Evolutionary conservation across 192 early-diverging fungal genomes (phyloP).

Genomic region (Chytriomyces sp.): DNA sequence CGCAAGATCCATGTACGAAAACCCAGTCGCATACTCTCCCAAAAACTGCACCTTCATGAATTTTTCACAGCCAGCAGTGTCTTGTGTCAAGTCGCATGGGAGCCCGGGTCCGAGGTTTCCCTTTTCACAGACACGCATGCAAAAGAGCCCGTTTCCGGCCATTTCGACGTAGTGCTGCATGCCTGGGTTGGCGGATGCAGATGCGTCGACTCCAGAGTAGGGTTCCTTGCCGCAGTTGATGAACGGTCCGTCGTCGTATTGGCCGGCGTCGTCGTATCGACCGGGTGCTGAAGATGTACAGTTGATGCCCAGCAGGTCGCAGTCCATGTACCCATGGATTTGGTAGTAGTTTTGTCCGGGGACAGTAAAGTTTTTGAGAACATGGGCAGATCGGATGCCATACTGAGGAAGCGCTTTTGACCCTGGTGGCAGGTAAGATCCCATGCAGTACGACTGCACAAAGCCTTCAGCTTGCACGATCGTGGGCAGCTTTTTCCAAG

Average conservation of each 20-base stretch:
- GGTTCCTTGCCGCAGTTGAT: slow-evolving; percentile 45
- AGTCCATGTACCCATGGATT: slow-evolving; percentile 39
- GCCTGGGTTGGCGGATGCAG: slow-evolving; percentile 10
- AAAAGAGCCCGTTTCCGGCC: slow-evolving; percentile 46
- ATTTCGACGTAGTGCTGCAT: slow-evolving; percentile 32
- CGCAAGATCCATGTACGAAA: not conserved
- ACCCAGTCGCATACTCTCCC: not conserved
- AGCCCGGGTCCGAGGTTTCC: not conserved
- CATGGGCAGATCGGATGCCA: slow-evolving; percentile 39
- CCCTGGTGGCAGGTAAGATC: slow-evolving; percentile 36
- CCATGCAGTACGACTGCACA: slow-evolving; percentile 43
- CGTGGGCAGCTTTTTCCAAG: slow-evolving; percentile 18
- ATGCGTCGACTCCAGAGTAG: slow-evolving; percentile 37
- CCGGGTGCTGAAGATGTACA: slow-evolving; percentile 23
- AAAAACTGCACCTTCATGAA: slow-evolving; percentile 9
- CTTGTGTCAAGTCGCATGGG: slow-evolving; percentile 4
- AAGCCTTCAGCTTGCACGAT: slow-evolving; percentile 45
- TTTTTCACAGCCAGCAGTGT: slow-evolving; percentile 10
- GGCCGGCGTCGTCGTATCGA: slow-evolving; percentile 37
- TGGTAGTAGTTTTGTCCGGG: slow-evolving; percentile 34
- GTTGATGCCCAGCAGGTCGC: slow-evolving; percentile 36
- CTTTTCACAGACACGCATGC: slow-evolving; percentile 41
- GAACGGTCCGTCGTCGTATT: slow-evolving; percentile 37
- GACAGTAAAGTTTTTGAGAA: slow-evolving; percentile 10
- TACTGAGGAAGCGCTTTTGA: slow-evolving; percentile 12